A percentile compares a stretch with the other conserved stretches of the same genome.
Evolutionary conservation across 192 early-diverging fungal genomes (phyloP).

Genomic region (Gonapodya prolifera): DNA sequence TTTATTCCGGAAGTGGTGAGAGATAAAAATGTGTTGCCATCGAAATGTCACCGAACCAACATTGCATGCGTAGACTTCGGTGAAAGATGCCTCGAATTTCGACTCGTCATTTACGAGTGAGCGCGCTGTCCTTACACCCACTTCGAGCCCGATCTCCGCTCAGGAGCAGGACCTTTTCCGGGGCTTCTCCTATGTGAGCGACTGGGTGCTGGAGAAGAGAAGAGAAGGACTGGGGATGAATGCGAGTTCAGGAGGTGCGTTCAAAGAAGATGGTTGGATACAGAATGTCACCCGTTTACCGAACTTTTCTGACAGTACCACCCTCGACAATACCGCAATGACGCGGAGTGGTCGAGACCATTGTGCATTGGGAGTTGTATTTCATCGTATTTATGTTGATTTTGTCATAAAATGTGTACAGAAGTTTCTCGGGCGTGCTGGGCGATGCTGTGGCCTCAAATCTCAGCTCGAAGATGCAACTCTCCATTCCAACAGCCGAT

Average conservation of each 20-base stretch:
- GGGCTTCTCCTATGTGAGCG: neutral
- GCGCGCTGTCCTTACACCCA: neutral
- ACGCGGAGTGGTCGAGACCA: no score
- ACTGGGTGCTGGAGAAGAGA: neutral
- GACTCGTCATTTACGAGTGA: neutral
- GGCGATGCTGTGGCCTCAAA: neutral
- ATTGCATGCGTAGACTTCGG: neutral
- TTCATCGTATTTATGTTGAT: no score
- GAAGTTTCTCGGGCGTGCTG: no score
- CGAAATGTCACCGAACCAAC: no score
- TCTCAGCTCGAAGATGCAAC: neutral
- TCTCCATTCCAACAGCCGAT: neutral
- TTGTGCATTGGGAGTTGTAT: no score
- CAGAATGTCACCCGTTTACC: no score
- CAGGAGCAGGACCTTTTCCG: neutral
- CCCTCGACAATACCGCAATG: no score
- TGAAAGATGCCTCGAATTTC: neutral
- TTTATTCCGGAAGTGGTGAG: slow-evolving; percentile 7
- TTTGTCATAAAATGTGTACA: no score
- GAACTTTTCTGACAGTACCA: no score
- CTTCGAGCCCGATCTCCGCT: neutral
- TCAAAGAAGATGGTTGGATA: no score
- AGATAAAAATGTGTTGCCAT: no score
- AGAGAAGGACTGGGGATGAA: neutral
- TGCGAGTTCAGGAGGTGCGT: neutral